phyloP scores from a whole-genome alignment of 495 filamentous ascomycete genomes.

The Tuber microsphaerosporum region DNA sequence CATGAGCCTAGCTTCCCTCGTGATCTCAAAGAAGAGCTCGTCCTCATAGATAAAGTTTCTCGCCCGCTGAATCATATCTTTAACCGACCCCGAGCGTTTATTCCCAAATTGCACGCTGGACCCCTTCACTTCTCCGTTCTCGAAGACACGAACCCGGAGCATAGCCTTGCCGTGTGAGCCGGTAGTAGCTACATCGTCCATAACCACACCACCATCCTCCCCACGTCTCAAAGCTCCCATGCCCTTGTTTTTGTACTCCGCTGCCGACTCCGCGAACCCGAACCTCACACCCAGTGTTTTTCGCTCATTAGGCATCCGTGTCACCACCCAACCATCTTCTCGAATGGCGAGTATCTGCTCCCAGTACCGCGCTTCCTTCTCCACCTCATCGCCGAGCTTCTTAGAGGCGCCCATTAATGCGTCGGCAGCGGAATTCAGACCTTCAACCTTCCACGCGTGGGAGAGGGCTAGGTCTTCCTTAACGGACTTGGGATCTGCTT shows the following conservation, averaged over 20 bases:
- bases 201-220: conserved; percentile 62
- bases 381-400: conserved; percentile 66
- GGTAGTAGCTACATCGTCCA: conserved; percentile 60
- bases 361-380: conserved; percentile 81
- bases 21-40: conserved; percentile 88
- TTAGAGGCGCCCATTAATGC: conserved; percentile 64
- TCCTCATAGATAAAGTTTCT: conserved; percentile 84
- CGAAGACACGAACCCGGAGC: conserved; percentile 56
- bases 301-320: conserved; percentile 61
- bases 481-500: conserved; percentile 50
- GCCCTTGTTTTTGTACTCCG: conserved; percentile 68
- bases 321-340: conserved; percentile 76
- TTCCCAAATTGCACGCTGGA: conserved; percentile 36
- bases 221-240: conserved; percentile 67
- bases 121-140: conserved; percentile 49
- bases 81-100: conserved; percentile 45
- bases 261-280: conserved; percentile 73
- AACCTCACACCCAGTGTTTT: conserved; percentile 76
- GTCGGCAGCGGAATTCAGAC: conserved; percentile 65
- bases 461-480: conserved; percentile 50
- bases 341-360: conserved; percentile 70
- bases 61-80: conserved; percentile 67
- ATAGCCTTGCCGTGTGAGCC: conserved; percentile 46
- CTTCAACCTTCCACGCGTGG: conserved; percentile 73
- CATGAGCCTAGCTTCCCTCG: conserved; percentile 67